Evolutionary conservation across 805 yeast genomes (phyloP), one percentile per base, ranked within the genome.

Genomic region (Lipomyces sp.): DNA sequence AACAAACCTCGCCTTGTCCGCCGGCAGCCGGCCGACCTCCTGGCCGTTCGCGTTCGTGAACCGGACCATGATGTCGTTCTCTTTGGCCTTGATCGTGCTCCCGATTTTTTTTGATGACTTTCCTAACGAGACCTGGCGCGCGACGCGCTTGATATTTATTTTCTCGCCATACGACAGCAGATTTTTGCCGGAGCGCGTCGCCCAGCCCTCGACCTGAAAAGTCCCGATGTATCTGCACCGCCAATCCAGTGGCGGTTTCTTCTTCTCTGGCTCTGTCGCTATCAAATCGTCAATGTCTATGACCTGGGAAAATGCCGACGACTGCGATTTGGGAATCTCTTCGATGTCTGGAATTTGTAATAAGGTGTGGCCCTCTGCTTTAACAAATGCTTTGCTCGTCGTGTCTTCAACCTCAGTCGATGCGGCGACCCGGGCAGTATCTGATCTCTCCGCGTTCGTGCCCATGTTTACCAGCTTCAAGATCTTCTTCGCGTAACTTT

Each of bases 21-120:
- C 89, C 0, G 86, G 82, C 1, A 86, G 64, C 58, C 95, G 76
- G 0, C 93, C 97, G 28, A 90, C 71, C 63, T 86, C 95, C 52
- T 84, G 47, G 13, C 66, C 68, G 6, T 48, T 45, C 11, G 40
- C 24, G 13, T 66, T 65, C n/a, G 53, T 47, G n/a, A 71, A 60
- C 2, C 70, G 60, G 13, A 70, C 70, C 24, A 67, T 55, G 22
- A 47, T 43, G 28, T 56, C 53, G n/a, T 45, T 50, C 19, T 40
- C 52, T 21, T 49, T 47, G n/a, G 45, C 48, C 22, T 39, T 41
- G 24, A 21, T 22, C 7, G 35, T 44, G 33, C 51, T 29, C n/a
- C 36, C 49, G 22, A 38, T 18, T 13, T 31, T 24, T 24, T 48
- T 37, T 14, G 43, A 14, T 16, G 37, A 24, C 13, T 22, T 16